Conservation (phyloP, 2,329 filamentous ascomycete species). For the Paecilomyces formosus region DNA sequence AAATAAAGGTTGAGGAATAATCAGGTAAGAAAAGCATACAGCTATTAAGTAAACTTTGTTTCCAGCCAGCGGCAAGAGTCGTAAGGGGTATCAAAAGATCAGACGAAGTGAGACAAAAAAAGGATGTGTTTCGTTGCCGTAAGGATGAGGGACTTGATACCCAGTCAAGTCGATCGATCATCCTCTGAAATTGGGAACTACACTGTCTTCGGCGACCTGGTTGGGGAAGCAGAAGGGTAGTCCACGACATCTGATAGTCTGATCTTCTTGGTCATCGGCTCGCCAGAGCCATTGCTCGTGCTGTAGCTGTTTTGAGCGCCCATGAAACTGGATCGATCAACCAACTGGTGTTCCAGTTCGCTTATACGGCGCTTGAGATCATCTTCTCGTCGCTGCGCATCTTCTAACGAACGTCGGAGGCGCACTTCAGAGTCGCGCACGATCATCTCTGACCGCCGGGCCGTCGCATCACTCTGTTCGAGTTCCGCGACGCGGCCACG, state of each 20-base stretch:
- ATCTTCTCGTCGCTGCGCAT: constrained; percentile 70
- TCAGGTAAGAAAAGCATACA: background rate
- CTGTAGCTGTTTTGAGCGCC: constrained; percentile 14
- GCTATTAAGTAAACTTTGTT: constrained; percentile 6
- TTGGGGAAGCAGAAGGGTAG: constrained; percentile 25
- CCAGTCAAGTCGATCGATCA: background rate
- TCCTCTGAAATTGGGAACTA: constrained; percentile 8
- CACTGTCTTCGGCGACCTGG: constrained; percentile 28
- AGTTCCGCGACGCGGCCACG: constrained; percentile 66
- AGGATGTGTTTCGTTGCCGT: constrained; percentile 8
- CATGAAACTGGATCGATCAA: constrained; percentile 19
- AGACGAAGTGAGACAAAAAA: constrained; percentile 11
- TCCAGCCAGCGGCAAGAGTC: constrained; percentile 27
- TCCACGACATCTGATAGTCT: constrained; percentile 49
- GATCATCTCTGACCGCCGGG: constrained; percentile 52
- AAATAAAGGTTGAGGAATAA: background rate
- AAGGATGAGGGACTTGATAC: constrained; percentile 1
- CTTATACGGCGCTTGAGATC: constrained; percentile 75
- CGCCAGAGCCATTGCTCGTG: constrained; percentile 22
- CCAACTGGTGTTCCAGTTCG: constrained; percentile 58
- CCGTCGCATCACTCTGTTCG: constrained; percentile 66
- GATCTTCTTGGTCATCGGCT: constrained; percentile 49
- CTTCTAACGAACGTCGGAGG: constrained; percentile 61
- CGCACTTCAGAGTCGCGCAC: constrained; percentile 47
- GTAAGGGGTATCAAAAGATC: constrained; percentile 33